phyloP scores from a whole-genome alignment of 1,284 basidiomycete genomes.

The Xerocomus nothofagi region DNA sequence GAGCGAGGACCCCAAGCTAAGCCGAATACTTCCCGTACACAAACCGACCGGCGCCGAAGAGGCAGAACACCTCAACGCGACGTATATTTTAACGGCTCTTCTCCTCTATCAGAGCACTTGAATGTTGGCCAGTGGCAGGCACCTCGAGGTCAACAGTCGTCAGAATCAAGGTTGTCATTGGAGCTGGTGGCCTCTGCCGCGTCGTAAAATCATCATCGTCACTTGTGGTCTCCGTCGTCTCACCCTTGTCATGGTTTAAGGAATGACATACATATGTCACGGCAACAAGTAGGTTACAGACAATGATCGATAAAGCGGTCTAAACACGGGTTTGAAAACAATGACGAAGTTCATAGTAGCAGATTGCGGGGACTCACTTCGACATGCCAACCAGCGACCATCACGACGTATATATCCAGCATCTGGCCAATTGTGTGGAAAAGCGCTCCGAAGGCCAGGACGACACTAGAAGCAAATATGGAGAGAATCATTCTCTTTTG shows the following conservation, averaged over 20 bases:
- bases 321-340: no score
- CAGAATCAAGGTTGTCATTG: background rate
- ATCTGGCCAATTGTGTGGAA: constrained; percentile 12
- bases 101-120: no score
- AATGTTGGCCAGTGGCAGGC: background rate
- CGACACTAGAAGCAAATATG: constrained; percentile 14
- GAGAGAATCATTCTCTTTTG: constrained; percentile 18
- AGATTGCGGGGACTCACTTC: constrained; percentile 4
- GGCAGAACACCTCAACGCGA: no score
- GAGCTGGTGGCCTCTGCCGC: background rate
- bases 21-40: no score
- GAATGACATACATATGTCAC: constrained; percentile 15
- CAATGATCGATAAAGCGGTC: constrained; percentile 5
- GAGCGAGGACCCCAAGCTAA: no score
- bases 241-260: background rate
- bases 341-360: no score
- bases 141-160: constrained; percentile 2
- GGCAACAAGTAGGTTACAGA: constrained; percentile 22
- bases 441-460: constrained; percentile 10
- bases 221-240: background rate
- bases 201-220: constrained; percentile 9
- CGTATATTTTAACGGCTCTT: no score
- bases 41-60: no score
- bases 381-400: background rate
- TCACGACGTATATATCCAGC: background rate